Evolutionary conservation across 1,284 basidiomycete genomes (phyloP), one percentile per base, ranked within the genome.

Genomic region (Takashimella tepidaria): DNA sequence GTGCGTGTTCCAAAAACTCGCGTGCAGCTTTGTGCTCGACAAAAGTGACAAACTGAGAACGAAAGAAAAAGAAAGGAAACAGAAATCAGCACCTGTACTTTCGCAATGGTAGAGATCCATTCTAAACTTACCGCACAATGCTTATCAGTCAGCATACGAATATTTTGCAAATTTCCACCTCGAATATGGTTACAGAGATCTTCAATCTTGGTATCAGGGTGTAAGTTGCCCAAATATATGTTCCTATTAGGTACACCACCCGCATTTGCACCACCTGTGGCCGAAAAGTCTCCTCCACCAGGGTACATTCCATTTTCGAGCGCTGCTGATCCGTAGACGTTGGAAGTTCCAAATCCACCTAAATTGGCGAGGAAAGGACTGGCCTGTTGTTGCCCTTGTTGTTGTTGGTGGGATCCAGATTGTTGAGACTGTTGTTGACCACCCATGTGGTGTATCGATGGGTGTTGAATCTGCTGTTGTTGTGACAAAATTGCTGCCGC

Each of bases 121-220:
- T n/a, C n/a, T 26, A 25, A 24, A 65, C 74, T 62, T 63, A 90
- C 89, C 64, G 89, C 90, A 68, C 92, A 92, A 70, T 92, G 89
- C 79, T 93, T 95, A 67, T 95, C 92, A 61, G 86, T 84, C 83
- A 95, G 88, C 73, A 91, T 92, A 57, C 89, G 79, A 68, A 95
- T 84, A 76, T 92, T 89, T 51, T 76, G 70, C 49, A 96, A 77
- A 53, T 92, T 88, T 52, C 92, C 92, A 25, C 92, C 92, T 25
- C 92, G 83, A 59, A 97, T 87, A 24, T 89, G 85, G 69, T 96
- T 96, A 78, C 92, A 96, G 60, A 96, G 77, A 72, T 96, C 92
- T 76, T 96, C 92, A 3, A 87, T 81, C 4, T 85, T 87, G 21
- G 90, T 92, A 78, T 96, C 92, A 1, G 90, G 89, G 69, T 92